Base-by-base conservation (phyloP, 768 basidiomycete species). In the Mycena vitilis region DNA sequence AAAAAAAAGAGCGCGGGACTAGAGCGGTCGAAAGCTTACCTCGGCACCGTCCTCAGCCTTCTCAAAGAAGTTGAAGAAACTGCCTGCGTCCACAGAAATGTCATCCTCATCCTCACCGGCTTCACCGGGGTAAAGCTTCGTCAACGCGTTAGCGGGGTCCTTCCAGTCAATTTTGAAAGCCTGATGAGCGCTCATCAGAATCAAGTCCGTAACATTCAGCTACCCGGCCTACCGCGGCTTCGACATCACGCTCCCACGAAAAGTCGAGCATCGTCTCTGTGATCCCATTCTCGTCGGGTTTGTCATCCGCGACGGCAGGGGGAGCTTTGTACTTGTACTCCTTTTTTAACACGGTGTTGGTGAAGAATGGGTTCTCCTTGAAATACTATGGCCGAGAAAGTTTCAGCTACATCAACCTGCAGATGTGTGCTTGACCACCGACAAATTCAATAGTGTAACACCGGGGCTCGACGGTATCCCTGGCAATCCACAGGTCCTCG, bases 51-150 rank as follows among this genome's bases (percentile, higher is more conserved):
- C 94, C 45, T 81, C 75, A 13, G 84, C 83, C 68, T 84, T 75
- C 79, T 92, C 94, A 69, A 95, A 95, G 76, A 92, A 91, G 81
- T 95, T 94, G 86, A 95, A 95, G 83, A 95, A 94, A 75, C 90
- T 93, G 63, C 94, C 94, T 56, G 85, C 80, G 56, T 95, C 94
- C 30, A 86, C 83, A 48, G 85, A n/a, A 4, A 54, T 81, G 60
- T 85, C 72, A 38, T 91, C 90, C 30, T 88, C 86, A 20, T 91
- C 92, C 30, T 86, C 89, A 57, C 83, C 89, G 38, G 76, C 73
- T 61, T 88, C 85, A 40, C 90, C 88, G 45, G 94, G 93, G 77
- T 95, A 91, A 61, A 91, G 72, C 76, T 94, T 93, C 25, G 92
- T 93, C 76, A 95, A 75, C n/a, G 89, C 89, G 69, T 92, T 89